These are phyloP conservation scores for Irpex sp. DNA, from an alignment of 1,284 basidiomycete genomes.

Conservation along the genomic window DNA sequence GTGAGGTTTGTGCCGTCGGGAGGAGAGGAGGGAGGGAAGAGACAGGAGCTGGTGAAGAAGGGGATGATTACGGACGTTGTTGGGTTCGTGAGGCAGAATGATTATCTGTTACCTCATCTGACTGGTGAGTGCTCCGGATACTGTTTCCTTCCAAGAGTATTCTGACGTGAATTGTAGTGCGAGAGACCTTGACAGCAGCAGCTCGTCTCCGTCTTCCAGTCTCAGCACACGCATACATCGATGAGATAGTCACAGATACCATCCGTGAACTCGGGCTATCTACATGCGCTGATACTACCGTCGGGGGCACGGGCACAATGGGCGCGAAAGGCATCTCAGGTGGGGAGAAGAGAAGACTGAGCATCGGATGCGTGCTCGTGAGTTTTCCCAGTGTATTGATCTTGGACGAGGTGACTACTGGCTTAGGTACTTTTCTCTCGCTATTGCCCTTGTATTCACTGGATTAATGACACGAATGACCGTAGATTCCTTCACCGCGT, in stretches of 20 bases:
- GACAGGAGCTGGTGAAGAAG: not conserved
- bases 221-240: slow-evolving; percentile 26
- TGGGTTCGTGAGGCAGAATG: slow-evolving; percentile 12
- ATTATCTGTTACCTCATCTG: slow-evolving; percentile 11
- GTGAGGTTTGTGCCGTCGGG: slow-evolving; percentile 4
- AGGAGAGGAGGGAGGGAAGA: not conserved
- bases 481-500: slow-evolving; percentile 44
- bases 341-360: slow-evolving; percentile 42
- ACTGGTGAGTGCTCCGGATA: slow-evolving; percentile 5
- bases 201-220: slow-evolving; percentile 44
- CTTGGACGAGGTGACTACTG: slow-evolving; percentile 43
- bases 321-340: slow-evolving; percentile 45
- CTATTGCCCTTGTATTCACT: too few relatives aligned
- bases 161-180: slow-evolving; percentile 24
- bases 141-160: not conserved
- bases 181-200: slow-evolving; percentile 47
- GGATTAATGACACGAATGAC: not conserved
- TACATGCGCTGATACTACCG: slow-evolving; percentile 42
- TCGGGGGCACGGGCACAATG: slow-evolving; percentile 33
- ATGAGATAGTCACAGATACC: slow-evolving; percentile 44
- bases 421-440: slow-evolving; percentile 17
- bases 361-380: slow-evolving; percentile 32
- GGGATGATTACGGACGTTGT: slow-evolving; percentile 12
- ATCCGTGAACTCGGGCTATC: slow-evolving; percentile 46
- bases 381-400: slow-evolving; percentile 44